phyloP scores from a whole-genome alignment of 2,329 filamentous ascomycete genomes.

The Calonectria pteridis region DNA sequence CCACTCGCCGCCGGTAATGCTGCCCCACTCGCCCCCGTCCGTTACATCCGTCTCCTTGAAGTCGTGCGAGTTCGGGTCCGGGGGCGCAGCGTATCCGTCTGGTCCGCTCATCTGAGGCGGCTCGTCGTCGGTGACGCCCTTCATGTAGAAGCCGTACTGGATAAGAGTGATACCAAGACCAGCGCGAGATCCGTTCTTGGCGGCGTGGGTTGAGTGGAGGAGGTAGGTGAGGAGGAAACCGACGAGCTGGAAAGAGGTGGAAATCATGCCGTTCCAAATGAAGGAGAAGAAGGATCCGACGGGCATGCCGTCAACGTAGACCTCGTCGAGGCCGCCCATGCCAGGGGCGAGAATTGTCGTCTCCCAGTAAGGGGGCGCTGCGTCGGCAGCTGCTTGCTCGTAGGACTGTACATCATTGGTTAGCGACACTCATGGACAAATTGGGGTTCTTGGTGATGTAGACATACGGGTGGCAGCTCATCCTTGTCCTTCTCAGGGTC shows the following conservation, averaged over 20 bases:
- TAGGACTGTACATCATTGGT: constrained; percentile 77
- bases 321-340: constrained; percentile 89
- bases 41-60: constrained; percentile 82
- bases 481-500: constrained; percentile 84
- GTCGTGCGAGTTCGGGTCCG: constrained; percentile 90
- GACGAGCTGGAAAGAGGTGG: constrained; percentile 96
- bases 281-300: constrained; percentile 91
- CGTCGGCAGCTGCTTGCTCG: constrained; percentile 96
- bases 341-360: constrained; percentile 97
- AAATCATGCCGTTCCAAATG: constrained; percentile 95
- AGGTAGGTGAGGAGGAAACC: constrained; percentile 98
- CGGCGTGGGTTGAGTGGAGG: constrained; percentile 96
- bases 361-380: constrained; percentile 98
- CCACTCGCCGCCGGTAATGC: constrained; percentile 84
- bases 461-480: constrained; percentile 90
- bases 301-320: constrained; percentile 96
- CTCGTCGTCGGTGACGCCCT: constrained; percentile 65
- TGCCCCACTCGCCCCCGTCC: constrained; percentile 56
- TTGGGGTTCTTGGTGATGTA: not conserved
- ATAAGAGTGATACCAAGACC: constrained; percentile 95
- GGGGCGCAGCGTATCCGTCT: constrained; percentile 76
- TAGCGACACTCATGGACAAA: constrained; percentile 43
- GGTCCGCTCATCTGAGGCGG: constrained; percentile 61
- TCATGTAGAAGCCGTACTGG: constrained; percentile 98
- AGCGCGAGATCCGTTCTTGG: constrained; percentile 95